These are phyloP conservation scores for Fusarium pseudograminearum DNA, from an alignment of 2,329 filamentous ascomycete genomes.

Conservation along the genomic window DNA sequence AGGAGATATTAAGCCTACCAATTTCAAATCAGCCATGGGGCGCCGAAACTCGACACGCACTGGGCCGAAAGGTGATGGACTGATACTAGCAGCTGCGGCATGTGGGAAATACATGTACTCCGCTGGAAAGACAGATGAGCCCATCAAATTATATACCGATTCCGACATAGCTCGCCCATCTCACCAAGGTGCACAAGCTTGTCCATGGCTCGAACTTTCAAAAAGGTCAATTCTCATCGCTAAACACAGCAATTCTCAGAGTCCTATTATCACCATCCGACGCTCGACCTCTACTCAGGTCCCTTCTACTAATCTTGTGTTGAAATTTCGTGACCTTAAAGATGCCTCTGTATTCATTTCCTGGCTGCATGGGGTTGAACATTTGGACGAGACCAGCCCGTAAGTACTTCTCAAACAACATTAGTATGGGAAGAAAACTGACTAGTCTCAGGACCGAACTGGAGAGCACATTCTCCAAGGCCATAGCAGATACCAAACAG, in stretches of 20 bases:
- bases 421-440: constrained; percentile 2
- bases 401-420: constrained; percentile 24
- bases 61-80: background rate
- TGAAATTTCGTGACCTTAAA: constrained; percentile 37
- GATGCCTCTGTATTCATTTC: constrained; percentile 27
- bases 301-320: constrained; percentile 18
- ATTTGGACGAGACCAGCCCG: background rate
- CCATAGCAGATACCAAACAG: constrained; percentile 3
- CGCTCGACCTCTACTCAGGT: constrained; percentile 33
- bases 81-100: constrained; percentile 44
- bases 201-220: constrained; percentile 43
- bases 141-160: constrained; percentile 20
- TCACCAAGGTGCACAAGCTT: background rate
- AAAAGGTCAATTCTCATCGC: constrained; percentile 26
- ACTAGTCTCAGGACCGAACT: constrained; percentile 29
- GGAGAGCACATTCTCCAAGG: constrained; percentile 14
- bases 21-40: constrained; percentile 15
- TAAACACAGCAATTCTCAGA: constrained; percentile 29
- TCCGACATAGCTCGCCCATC: constrained; percentile 6
- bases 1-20: constrained; percentile 48
- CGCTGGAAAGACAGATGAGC: background rate
- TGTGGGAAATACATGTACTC: constrained; percentile 35
- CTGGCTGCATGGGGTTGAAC: constrained; percentile 27
- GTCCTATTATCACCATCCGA: constrained; percentile 37
- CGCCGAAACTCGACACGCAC: background rate